Evolutionary conservation across 1,139 yeast genomes (phyloP).

Genomic region (Meyerozyma elateridarum): DNA sequence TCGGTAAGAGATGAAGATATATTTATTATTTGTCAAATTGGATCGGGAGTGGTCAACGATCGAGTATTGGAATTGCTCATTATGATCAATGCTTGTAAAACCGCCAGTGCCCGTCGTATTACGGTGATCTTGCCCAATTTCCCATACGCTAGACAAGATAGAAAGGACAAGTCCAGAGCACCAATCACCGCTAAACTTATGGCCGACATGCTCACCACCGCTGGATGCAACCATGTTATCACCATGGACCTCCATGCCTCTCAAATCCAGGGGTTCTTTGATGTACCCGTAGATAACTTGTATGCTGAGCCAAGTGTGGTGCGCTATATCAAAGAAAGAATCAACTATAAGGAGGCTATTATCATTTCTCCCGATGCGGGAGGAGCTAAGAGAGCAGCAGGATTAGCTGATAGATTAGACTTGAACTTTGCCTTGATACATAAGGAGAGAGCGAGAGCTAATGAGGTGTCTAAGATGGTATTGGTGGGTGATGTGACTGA

Average conservation of each 20-base stretch:
- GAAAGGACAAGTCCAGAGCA: conserved; percentile 93
- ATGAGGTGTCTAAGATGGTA: conserved; percentile 92
- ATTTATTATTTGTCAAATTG: conserved; percentile 79
- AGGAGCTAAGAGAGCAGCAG: conserved; percentile 97
- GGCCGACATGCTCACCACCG: conserved; percentile 92
- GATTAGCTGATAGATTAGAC: conserved; percentile 87
- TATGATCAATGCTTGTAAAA: conserved; percentile 92
- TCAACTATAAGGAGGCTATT: conserved; percentile 59
- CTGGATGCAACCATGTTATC: conserved; percentile 95
- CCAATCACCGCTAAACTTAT: conserved; percentile 95
- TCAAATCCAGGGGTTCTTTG: conserved; percentile 95
- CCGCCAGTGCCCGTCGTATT: conserved; percentile 91
- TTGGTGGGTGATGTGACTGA: conserved; percentile 91
- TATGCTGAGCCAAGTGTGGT: conserved; percentile 95
- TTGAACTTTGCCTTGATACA: conserved; percentile 93
- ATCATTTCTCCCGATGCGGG: conserved; percentile 98
- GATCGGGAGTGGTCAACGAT: conserved; percentile 89
- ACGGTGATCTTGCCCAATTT: conserved; percentile 94
- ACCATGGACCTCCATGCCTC: conserved; percentile 98
- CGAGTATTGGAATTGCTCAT: conserved; percentile 80
- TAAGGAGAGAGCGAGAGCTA: conserved; percentile 93
- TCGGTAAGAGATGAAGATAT: conserved; percentile 96
- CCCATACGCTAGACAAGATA: conserved; percentile 97
- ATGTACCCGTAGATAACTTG: conserved; percentile 92
- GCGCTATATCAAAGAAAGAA: conserved; percentile 74